phyloP scores from a whole-genome alignment of 805 yeast genomes.

The Kodamaea leandrae region DNA sequence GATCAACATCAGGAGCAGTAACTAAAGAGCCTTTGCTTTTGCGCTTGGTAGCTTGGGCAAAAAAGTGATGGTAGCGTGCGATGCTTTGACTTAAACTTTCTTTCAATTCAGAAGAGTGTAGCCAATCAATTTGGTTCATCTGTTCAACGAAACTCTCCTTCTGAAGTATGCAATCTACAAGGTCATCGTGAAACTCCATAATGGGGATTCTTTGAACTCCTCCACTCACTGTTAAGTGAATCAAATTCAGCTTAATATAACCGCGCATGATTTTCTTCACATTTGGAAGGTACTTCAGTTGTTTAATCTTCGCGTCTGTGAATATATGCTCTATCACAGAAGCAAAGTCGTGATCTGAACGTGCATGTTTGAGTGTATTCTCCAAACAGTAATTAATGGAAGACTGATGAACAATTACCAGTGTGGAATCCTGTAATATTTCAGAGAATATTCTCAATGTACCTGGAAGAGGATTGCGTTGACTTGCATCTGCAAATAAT shows the following conservation, averaged over 20 bases:
- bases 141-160: slow-evolving; percentile 22
- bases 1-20: slow-evolving; percentile 28
- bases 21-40: slow-evolving; percentile 12
- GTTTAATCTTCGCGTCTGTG: neutral
- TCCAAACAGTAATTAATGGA: neutral
- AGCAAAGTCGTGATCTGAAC: neutral
- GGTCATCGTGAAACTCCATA: slow-evolving; percentile 18
- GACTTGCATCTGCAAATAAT: neutral
- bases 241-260: slow-evolving; percentile 8
- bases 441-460: neutral
- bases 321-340: neutral
- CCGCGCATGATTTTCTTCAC: slow-evolving; percentile 5
- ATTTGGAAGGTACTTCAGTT: neutral
- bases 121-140: slow-evolving; percentile 20
- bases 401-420: too few species aligned
- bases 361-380: neutral
- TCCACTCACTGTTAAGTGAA: slow-evolving; percentile 11
- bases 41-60: slow-evolving; percentile 10
- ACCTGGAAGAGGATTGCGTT: neutral
- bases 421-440: neutral
- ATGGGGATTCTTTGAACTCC: neutral
- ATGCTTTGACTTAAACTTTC: slow-evolving; percentile 15
- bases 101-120: slow-evolving; percentile 6
- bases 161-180: slow-evolving; percentile 23
- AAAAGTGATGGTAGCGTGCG: slow-evolving; percentile 19